Conservation (phyloP, 345 rosid species). For the Aurinia saxatilis region DNA sequence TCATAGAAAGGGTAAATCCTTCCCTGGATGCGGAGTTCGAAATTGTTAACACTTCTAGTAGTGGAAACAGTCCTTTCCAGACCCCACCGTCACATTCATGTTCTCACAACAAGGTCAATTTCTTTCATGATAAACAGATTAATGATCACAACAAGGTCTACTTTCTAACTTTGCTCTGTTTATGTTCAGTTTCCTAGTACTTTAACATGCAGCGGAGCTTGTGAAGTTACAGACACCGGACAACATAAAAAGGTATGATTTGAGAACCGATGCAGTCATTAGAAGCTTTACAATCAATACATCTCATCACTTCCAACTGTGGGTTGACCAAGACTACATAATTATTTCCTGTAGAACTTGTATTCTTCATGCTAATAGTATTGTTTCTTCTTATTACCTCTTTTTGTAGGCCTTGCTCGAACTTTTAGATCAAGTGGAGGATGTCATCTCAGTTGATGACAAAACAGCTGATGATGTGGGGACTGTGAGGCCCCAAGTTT, state of each 20-base stretch:
- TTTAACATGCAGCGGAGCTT: conserved; percentile 34
- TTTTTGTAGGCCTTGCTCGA: conserved; percentile 70
- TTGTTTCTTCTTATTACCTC: conserved; percentile 1
- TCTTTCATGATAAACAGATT: conserved; percentile 5
- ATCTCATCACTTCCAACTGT: not conserved
- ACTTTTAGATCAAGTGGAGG: conserved; percentile 89
- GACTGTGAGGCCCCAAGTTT: conserved; percentile 33
- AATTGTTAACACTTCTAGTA: conserved; percentile 24
- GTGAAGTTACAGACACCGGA: conserved; percentile 38
- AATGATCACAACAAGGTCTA: not conserved
- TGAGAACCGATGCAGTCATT: not conserved
- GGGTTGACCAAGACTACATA: not conserved
- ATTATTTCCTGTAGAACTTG: conserved; percentile 3
- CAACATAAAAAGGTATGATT: conserved; percentile 75
- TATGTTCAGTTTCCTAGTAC: conserved; percentile 21
- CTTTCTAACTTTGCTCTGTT: conserved; percentile 16
- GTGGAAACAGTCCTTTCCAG: conserved; percentile 71
- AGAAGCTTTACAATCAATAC: not conserved
- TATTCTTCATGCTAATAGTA: not conserved
- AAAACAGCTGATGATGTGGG: conserved; percentile 30
- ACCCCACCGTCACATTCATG: conserved; percentile 85
- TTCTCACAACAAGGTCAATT: conserved; percentile 50
- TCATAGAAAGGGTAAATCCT: conserved; percentile 42
- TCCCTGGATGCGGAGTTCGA: conserved; percentile 27
- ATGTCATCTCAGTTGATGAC: conserved; percentile 72